Evolutionary conservation across 495 filamentous ascomycete genomes (phyloP).

Genomic region (Penicillium macrosclerotiorum): DNA sequence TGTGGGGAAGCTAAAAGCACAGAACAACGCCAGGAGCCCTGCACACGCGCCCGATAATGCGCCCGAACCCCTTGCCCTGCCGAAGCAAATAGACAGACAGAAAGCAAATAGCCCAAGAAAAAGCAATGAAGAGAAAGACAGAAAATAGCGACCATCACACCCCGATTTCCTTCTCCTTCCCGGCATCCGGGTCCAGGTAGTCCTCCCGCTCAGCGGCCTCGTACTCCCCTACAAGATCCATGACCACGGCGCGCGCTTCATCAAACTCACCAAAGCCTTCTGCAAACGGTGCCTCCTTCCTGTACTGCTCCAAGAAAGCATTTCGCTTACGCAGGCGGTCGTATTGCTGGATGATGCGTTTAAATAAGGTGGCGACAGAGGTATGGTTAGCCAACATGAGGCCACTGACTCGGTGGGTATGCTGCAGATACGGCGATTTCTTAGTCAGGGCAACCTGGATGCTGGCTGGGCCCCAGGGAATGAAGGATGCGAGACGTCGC

Average conservation of each 20-base stretch:
- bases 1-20: conserved; percentile 2
- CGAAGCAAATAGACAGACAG: conserved; percentile 12
- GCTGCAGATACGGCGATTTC: conserved; percentile 87
- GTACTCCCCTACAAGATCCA: conserved; percentile 87
- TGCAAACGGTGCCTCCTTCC: conserved; percentile 85
- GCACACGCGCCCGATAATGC: conserved; percentile 19
- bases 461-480: conserved; percentile 97
- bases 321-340: conserved; percentile 92
- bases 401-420: conserved; percentile 87
- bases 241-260: conserved; percentile 84
- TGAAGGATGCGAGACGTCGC: conserved; percentile 90
- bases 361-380: conserved; percentile 94
- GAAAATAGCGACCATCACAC: conserved; percentile 19
- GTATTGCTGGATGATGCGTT: conserved; percentile 85
- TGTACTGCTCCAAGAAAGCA: conserved; percentile 93
- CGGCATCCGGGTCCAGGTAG: conserved; percentile 73
- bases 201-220: conserved; percentile 88
- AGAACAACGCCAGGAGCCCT: conserved; percentile 12
- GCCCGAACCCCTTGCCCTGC: conserved; percentile 23
- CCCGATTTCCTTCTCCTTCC: conserved; percentile 45
- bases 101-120: conserved; percentile 5
- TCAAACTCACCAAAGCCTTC: conserved; percentile 95
- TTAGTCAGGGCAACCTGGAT: conserved; percentile 97
- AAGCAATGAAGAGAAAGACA: conserved; percentile 4
- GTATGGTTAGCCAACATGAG: conserved; percentile 99